A percentile compares a stretch with the other conserved stretches of the same genome.
Evolutionary conservation across 352 stramenopile genomes (phyloP).

Genomic region (Pythium volutum): DNA sequence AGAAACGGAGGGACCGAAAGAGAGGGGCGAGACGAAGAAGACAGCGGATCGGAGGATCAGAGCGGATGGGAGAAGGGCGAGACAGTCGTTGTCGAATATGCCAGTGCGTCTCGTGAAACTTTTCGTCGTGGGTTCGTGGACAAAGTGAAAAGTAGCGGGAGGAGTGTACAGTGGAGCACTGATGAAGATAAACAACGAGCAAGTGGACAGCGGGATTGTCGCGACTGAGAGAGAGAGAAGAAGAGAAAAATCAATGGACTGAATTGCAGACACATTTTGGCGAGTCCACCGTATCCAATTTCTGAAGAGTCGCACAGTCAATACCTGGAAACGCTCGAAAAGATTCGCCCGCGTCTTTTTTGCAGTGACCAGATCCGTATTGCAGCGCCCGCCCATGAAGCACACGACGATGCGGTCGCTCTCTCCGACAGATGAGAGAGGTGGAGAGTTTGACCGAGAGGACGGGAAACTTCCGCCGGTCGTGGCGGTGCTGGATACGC

Average conservation of each 20-base stretch:
- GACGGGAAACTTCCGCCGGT: neutral
- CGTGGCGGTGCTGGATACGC: conserved; percentile 35
- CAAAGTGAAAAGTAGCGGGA: too few species aligned
- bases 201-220: neutral
- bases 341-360: neutral
- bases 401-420: neutral
- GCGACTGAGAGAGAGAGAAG: neutral
- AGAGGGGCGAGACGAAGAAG: neutral
- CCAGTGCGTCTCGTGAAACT: neutral
- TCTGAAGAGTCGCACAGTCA: conserved; percentile 4
- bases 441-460: conserved; percentile 1
- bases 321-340: conserved; percentile 1
- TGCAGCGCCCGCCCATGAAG: conserved; percentile 2
- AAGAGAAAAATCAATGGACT: conserved; percentile 22
- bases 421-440: neutral
- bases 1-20: neutral
- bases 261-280: conserved; percentile 8
- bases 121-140: neutral
- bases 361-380: neutral
- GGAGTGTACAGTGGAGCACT: neutral
- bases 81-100: neutral
- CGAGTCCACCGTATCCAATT: neutral
- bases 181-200: neutral
- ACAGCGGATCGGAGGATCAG: neutral
- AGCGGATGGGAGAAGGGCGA: neutral